Conservation (phyloP, 1,284 basidiomycete genomes). For the Albatrellus sp. region DNA sequence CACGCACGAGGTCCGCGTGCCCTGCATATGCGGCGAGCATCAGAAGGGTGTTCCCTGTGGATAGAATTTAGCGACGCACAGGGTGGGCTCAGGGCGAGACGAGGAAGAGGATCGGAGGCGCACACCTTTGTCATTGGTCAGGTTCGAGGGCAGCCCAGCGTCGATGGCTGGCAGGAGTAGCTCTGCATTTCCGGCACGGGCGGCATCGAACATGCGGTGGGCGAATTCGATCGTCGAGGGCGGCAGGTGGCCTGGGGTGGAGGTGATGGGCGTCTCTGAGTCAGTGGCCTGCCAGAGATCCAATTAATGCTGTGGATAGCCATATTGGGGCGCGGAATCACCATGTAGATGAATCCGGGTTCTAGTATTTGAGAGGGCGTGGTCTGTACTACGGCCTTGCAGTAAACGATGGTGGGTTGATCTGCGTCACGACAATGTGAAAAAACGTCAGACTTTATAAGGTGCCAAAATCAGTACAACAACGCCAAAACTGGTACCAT, state of each 20-base stretch:
- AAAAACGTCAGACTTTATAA: no score
- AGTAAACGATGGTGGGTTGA: no score
- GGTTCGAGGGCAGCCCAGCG: slow-evolving; percentile 65
- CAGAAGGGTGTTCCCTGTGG: slow-evolving; percentile 59
- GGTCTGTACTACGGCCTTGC: no score
- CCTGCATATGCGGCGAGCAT: slow-evolving; percentile 81
- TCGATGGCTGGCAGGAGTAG: slow-evolving; percentile 49
- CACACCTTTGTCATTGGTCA: slow-evolving; percentile 64
- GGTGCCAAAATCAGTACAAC: no score
- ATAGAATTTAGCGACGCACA: background rate
- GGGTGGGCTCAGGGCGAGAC: background rate
- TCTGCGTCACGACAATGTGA: no score
- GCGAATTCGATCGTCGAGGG: slow-evolving; percentile 56
- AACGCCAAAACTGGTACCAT: no score
- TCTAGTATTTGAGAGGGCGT: no score
- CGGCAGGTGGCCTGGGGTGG: slow-evolving; percentile 16
- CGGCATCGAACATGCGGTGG: slow-evolving; percentile 65
- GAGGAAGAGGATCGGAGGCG: background rate
- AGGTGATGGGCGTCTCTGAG: no score
- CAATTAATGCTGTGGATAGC: no score
- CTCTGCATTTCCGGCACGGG: slow-evolving; percentile 45
- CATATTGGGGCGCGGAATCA: no score
- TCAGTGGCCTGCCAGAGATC: no score
- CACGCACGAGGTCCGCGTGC: slow-evolving; percentile 42
- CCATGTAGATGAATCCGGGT: no score